These are phyloP conservation scores for Berberis vulgaris DNA, from an alignment of 164 flowering plant genomes.

Conservation along the genomic window DNA sequence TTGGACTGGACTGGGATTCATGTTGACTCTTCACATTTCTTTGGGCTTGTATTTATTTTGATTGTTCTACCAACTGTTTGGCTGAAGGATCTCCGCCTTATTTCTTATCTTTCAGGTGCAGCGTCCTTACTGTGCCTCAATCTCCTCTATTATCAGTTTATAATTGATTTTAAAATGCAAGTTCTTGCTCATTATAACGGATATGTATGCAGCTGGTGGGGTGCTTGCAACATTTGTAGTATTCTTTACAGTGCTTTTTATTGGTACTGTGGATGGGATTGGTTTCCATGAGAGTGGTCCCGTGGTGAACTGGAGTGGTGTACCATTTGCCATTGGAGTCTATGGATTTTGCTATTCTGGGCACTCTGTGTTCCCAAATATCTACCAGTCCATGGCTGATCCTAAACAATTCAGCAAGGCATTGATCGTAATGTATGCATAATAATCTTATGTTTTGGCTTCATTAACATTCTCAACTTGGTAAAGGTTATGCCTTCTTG, in stretches of 20 bases:
- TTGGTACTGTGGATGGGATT: conserved; percentile 49
- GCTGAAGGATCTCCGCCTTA: conserved; percentile 66
- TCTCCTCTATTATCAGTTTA: conserved; percentile 1
- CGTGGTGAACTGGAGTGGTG: conserved; percentile 54
- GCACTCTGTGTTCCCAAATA: conserved; percentile 85
- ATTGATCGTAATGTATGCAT: conserved; percentile 44
- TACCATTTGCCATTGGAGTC: conserved; percentile 83
- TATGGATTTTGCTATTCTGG: conserved; percentile 88
- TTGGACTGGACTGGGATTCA: conserved; percentile 48
- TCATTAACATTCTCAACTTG: neutral
- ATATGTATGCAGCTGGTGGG: conserved; percentile 63
- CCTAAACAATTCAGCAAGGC: conserved; percentile 58
- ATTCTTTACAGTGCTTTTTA: conserved; percentile 37
- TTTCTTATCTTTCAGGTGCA: conserved; percentile 83
- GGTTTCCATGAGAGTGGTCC: conserved; percentile 62
- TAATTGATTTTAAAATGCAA: neutral
- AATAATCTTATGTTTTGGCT: neutral
- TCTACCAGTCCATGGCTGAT: conserved; percentile 91
- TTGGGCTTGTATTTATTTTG: conserved; percentile 57
- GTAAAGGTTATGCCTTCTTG: neutral
- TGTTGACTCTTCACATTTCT: conserved; percentile 62
- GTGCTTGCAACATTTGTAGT: conserved; percentile 67
- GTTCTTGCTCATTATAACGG: neutral
- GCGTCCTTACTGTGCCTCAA: neutral
- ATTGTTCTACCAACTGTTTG: conserved; percentile 81